These are phyloP conservation scores for Nothophytophthora sp. DNA, from an alignment of 352 stramenopile genomes.

Conservation along the genomic window DNA sequence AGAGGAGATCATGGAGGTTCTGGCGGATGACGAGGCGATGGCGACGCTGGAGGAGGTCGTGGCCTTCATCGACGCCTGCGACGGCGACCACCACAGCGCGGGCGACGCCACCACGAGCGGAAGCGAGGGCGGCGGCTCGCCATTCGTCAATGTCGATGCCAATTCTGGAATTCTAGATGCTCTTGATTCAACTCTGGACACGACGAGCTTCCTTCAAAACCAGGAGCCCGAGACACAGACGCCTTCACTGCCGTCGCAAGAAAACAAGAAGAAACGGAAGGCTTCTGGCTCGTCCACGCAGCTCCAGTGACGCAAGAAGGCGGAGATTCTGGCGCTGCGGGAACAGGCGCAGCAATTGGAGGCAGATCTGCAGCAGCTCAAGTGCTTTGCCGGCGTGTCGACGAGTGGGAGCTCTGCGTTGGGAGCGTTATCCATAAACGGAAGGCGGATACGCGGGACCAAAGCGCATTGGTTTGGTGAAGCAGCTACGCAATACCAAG, in stretches of 20 bases:
- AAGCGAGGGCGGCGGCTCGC: conserved; percentile 15
- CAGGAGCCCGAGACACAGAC: not conserved
- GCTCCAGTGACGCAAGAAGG: conserved; percentile 25
- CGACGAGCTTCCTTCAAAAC: conserved; percentile 7
- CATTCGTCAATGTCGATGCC: conserved; percentile 10
- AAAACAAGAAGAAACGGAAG: conserved; percentile 22
- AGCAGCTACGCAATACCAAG: conserved; percentile 5
- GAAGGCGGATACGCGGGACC: no score
- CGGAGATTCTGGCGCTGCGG: conserved; percentile 20
- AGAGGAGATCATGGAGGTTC: conserved; percentile 18
- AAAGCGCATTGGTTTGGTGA: conserved; percentile 13
- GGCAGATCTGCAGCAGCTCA: conserved; percentile 13
- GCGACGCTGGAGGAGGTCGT: conserved; percentile 23
- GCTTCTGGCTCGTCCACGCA: conserved; percentile 13
- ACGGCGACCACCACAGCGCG: not conserved
- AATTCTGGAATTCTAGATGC: conserved; percentile 17
- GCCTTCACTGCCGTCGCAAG: no score
- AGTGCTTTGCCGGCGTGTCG: no score
- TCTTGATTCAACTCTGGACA: conserved; percentile 5
- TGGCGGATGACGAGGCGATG: conserved; percentile 6
- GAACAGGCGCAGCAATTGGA: conserved; percentile 22
- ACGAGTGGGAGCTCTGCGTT: no score
- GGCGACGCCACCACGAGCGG: conserved; percentile 6
- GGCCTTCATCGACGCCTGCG: conserved; percentile 31
- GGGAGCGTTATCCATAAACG: no score